Evolutionary conservation across 768 basidiomycete species (phyloP).

Genomic region (Tubosaeta sp.): DNA sequence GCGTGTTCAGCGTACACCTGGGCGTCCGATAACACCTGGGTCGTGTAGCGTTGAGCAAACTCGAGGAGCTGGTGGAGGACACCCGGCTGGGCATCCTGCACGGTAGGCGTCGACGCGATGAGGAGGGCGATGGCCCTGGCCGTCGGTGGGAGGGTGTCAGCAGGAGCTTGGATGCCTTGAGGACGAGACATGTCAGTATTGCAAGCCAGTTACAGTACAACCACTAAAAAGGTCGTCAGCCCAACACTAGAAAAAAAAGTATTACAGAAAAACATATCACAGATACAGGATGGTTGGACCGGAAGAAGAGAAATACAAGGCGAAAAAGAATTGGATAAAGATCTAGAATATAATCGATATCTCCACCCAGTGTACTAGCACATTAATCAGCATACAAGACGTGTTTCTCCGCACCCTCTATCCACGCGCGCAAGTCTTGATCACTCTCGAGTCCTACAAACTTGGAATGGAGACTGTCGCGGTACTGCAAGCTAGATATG

Average conservation of each 20-base stretch:
- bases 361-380: slow-evolving; percentile 3
- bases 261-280: slow-evolving; percentile 11
- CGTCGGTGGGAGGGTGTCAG: slow-evolving; percentile 77
- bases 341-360: slow-evolving; percentile 27
- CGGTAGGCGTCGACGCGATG: slow-evolving; percentile 76
- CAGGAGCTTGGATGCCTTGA: slow-evolving; percentile 27
- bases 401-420: slow-evolving; percentile 76
- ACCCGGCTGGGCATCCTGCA: slow-evolving; percentile 82
- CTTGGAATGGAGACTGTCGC: slow-evolving; percentile 63
- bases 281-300: background rate
- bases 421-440: slow-evolving; percentile 64
- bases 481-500: slow-evolving; percentile 66
- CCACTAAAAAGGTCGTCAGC: background rate
- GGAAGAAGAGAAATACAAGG: slow-evolving; percentile 5
- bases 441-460: slow-evolving; percentile 64
- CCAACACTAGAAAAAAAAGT: slow-evolving; percentile 1
- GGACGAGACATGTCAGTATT: slow-evolving; percentile 37
- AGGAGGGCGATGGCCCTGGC: slow-evolving; percentile 81
- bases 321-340: slow-evolving; percentile 21
- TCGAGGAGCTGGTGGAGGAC: slow-evolving; percentile 86
- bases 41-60: slow-evolving; percentile 80
- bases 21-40: slow-evolving; percentile 80
- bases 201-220: background rate
- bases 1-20: slow-evolving; percentile 87
- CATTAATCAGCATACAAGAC: slow-evolving; percentile 72